A percentile compares a stretch with the other conserved stretches of the same genome.
phyloP scores from a whole-genome alignment of 2,329 filamentous ascomycete species.

The Zymoseptoria ardabiliae region DNA sequence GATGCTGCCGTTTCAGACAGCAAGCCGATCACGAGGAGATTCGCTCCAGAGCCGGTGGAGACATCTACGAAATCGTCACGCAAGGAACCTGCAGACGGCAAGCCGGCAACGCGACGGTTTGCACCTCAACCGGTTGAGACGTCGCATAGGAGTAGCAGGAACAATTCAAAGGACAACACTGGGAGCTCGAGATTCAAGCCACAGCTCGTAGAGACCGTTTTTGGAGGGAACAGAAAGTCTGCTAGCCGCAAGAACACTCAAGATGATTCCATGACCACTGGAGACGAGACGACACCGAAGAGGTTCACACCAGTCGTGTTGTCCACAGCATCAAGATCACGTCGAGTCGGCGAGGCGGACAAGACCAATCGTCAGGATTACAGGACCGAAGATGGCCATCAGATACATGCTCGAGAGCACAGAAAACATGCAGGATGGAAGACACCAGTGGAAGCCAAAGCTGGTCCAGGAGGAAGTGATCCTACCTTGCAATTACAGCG shows the following conservation, averaged over 20 bases:
- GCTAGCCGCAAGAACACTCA: slow-evolving; percentile 17
- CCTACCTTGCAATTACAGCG: slow-evolving; percentile 4
- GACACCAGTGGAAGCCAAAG: slow-evolving; percentile 7
- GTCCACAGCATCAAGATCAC: slow-evolving; percentile 67
- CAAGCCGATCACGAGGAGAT: slow-evolving; percentile 7
- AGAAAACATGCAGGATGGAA: slow-evolving; percentile 21
- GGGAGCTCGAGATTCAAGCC: slow-evolving; percentile 26
- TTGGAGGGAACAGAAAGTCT: slow-evolving; percentile 21
- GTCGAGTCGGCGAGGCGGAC: slow-evolving; percentile 57
- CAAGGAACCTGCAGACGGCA: slow-evolving; percentile 11
- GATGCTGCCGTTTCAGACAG: slow-evolving; percentile 20
- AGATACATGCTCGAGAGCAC: slow-evolving; percentile 26
- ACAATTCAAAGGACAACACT: slow-evolving; percentile 11
- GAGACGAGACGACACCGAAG: slow-evolving; percentile 23
- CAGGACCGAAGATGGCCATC: slow-evolving; percentile 53
- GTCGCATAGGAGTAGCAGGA: slow-evolving; percentile 26
- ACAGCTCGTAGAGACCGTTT: slow-evolving; percentile 28
- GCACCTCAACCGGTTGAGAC: slow-evolving; percentile 35
- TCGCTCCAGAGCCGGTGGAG: slow-evolving; percentile 27
- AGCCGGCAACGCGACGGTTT: slow-evolving; percentile 17
- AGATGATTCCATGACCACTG: slow-evolving; percentile 10
- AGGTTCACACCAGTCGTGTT: slow-evolving; percentile 73
- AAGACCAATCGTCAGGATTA: slow-evolving; percentile 58
- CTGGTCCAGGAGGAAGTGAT: slow-evolving; percentile 4
- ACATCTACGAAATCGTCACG: slow-evolving; percentile 14